Evolutionary conservation across 371 early-diverging fungal species (phyloP).

Genomic region (Apophysomyces elegans): DNA sequence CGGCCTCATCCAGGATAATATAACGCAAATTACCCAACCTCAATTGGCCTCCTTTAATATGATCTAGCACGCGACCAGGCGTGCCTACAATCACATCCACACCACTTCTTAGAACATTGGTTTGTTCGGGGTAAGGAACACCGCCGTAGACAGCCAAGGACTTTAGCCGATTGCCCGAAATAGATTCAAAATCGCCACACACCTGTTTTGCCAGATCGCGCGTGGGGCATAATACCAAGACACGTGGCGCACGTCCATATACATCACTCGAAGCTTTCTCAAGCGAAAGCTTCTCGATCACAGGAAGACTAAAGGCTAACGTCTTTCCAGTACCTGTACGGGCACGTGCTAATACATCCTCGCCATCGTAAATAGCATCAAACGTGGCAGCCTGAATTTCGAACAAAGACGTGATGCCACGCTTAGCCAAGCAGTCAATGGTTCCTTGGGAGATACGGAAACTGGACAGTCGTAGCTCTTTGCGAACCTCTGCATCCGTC

Average conservation of each 20-base stretch:
- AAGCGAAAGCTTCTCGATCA: constrained; percentile 76
- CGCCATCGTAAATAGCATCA: constrained; percentile 81
- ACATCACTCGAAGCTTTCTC: constrained; percentile 40
- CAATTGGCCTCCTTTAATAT: constrained; percentile 86
- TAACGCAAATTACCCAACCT: constrained; percentile 74
- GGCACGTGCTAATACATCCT: constrained; percentile 94
- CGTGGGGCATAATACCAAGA: constrained; percentile 89
- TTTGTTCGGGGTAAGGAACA: constrained; percentile 81
- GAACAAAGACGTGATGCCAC: constrained; percentile 84
- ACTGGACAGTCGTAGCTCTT: constrained; percentile 66
- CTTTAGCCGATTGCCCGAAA: constrained; percentile 62
- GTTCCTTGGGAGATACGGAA: constrained; percentile 70
- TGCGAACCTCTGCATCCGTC: constrained; percentile 55
- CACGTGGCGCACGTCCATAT: constrained; percentile 77
- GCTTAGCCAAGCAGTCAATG: constrained; percentile 59
- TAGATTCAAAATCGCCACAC: constrained; percentile 69
- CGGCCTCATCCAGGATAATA: constrained; percentile 95
- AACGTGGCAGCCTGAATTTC: constrained; percentile 93
- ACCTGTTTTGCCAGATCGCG: constrained; percentile 97
- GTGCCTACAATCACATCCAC: constrained; percentile 97
- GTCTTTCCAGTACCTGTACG: constrained; percentile 98
- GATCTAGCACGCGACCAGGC: constrained; percentile 97
- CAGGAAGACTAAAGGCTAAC: constrained; percentile 88
- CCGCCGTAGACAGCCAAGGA: constrained; percentile 83
- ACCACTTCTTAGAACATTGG: constrained; percentile 80